phyloP scores from a whole-genome alignment of 495 filamentous ascomycete genomes.

The Hyaloscypha finlandica region DNA sequence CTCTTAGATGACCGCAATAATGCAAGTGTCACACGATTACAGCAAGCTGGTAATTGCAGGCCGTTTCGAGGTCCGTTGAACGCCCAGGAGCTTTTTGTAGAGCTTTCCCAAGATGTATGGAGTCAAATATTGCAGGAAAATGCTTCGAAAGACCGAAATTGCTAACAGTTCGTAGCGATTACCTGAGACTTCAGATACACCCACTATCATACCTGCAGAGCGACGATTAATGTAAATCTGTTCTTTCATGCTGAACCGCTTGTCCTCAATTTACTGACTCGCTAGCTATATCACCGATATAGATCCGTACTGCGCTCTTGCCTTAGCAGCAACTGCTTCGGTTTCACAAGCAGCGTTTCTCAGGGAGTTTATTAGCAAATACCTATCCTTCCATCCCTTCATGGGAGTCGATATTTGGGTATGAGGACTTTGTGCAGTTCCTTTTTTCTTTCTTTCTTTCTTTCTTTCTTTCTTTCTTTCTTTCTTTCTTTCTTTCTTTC shows the following conservation, averaged over 20 bases:
- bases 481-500: not conserved
- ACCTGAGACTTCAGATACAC: not conserved
- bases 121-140: not conserved
- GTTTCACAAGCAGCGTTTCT: constrained; percentile 1
- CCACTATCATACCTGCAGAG: not conserved
- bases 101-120: constrained; percentile 2
- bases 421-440: not conserved
- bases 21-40: not conserved
- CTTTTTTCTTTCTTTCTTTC: not conserved
- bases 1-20: constrained; percentile 20
- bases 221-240: constrained; percentile 8
- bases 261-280: not conserved
- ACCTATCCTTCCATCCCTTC: not conserved
- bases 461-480: not conserved
- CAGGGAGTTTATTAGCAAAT: constrained; percentile 1
- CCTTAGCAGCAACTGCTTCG: not conserved
- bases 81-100: not conserved
- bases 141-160: not conserved
- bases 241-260: not conserved
- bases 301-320: constrained; percentile 6
- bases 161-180: not conserved
- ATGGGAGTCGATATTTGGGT: constrained; percentile 4
- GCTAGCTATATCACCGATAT: constrained; percentile 12
- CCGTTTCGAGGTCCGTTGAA: constrained; percentile 3
- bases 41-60: not conserved